These are phyloP conservation scores for Epichloe gansuensis DNA, from an alignment of 2,329 filamentous ascomycete genomes.

Conservation along the genomic window DNA sequence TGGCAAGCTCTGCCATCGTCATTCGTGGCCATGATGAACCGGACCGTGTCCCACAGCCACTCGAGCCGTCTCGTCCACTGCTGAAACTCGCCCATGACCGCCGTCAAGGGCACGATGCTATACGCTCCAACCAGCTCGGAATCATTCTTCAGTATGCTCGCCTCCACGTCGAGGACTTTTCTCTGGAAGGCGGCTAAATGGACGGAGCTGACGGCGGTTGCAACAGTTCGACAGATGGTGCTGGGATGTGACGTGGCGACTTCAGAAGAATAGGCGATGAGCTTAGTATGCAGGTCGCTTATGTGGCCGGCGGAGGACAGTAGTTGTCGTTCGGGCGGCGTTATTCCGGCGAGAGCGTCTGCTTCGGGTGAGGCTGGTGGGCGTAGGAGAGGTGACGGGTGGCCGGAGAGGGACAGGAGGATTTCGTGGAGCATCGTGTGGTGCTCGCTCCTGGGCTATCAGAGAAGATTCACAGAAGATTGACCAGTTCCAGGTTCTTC, in stretches of 20 bases:
- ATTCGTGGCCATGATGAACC: slow-evolving; percentile 46
- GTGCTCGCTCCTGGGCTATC: neutral
- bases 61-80: slow-evolving; percentile 74
- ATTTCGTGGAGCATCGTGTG: slow-evolving; percentile 88
- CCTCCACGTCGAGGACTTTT: slow-evolving; percentile 76
- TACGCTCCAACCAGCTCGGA: slow-evolving; percentile 76
- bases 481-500: slow-evolving; percentile 4
- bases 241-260: slow-evolving; percentile 63
- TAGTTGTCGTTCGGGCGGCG: slow-evolving; percentile 72
- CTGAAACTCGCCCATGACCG: slow-evolving; percentile 72
- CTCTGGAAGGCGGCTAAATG: slow-evolving; percentile 72
- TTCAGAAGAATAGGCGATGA: slow-evolving; percentile 52
- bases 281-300: slow-evolving; percentile 61
- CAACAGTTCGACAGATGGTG: slow-evolving; percentile 76
- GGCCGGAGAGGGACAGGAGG: slow-evolving; percentile 86
- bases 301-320: slow-evolving; percentile 65
- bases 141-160: slow-evolving; percentile 61
- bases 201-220: slow-evolving; percentile 58
- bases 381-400: slow-evolving; percentile 77
- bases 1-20: slow-evolving; percentile 34
- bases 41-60: slow-evolving; percentile 67
- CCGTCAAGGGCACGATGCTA: slow-evolving; percentile 82
- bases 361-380: slow-evolving; percentile 31
- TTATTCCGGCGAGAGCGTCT: slow-evolving; percentile 38
- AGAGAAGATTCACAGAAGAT: neutral